Percentiles rank a stretch among this genome's conserved stretches.
Conservation (phyloP, 306 rosid species). For the Arachis hypogaea region DNA sequence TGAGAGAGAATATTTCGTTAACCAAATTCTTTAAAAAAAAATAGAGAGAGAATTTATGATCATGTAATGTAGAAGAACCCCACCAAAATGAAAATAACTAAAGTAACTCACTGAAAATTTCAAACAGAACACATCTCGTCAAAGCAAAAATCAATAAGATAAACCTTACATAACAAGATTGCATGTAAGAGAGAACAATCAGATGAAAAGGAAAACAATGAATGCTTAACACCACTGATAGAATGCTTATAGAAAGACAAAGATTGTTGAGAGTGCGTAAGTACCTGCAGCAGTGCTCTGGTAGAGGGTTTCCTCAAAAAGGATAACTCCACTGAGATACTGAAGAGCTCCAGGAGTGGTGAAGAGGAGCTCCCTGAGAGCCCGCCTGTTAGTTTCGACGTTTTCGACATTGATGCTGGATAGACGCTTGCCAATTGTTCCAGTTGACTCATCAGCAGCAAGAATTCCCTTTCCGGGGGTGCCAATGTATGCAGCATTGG, state of each 20-base stretch:
- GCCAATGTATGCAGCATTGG: slow-evolving; percentile 53
- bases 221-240: background rate
- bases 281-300: slow-evolving; percentile 49
- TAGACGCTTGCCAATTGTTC: slow-evolving; percentile 49
- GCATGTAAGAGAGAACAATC: background rate
- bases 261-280: background rate
- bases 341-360: slow-evolving; percentile 44
- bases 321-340: slow-evolving; percentile 47
- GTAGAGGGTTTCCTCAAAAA: slow-evolving; percentile 53
- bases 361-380: slow-evolving; percentile 52
- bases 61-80: background rate
- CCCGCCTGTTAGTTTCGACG: slow-evolving; percentile 47
- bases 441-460: slow-evolving; percentile 52
- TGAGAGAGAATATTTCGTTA: background rate
- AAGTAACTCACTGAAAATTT: background rate
- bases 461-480: slow-evolving; percentile 57
- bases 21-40: no score
- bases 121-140: background rate
- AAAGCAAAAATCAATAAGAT: no score
- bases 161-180: background rate
- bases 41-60: no score
- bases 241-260: background rate
- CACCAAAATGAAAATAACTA: background rate
- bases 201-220: background rate
- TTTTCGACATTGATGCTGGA: slow-evolving; percentile 50